Base-by-base conservation (phyloP, 495 filamentous ascomycete genomes). In the Pseudevernia furfuracea region DNA sequence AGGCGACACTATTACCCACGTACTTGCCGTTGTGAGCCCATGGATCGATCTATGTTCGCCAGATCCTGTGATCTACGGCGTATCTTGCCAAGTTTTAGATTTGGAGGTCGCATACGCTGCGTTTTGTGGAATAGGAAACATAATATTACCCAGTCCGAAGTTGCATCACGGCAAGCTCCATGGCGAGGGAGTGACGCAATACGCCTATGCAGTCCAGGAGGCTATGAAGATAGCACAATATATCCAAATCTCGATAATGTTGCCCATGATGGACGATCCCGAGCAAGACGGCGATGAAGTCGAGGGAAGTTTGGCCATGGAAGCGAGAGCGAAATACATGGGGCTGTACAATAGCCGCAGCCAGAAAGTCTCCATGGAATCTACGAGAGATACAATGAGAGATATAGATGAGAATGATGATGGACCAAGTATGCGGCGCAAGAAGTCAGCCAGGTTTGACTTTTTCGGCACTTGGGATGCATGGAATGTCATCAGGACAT, bases 21-120 rank as follows among this genome's bases (percentile, higher is more conserved):
- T 92, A 32, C 77, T 94, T 12, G 88, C 84, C 41, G 85, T 89
- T 32, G 83, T 82, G 15, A 95, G 90, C 70, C 84, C 88, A 21
- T 97, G 92, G 92, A 93, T 96, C 69, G 91, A 97, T 73, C 74
- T 97, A 4, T 89, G 86, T 67, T 96, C 92, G 38, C 77, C 88
- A 1, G 87, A 97, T 73, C 89, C 91, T 21, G 67, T 89, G 64
- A 85, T 96, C 63, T 84, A 89, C 3, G 86, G 89, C 71, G 78
- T 97, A 61, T 96, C 92, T 17, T 84, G 88, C 37, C 92, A 96
- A 72, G 90, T 96, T 3, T 76, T 99, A 57, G 90, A 91, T 73
- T 77, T 94, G 60, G 94, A 99, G 69, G 83, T 97, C 23, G 87
- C 89, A 28, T 99, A 97, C 74, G 95, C 94, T 43, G 90, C 89